Evolutionary conservation across 805 yeast genomes (phyloP).

Genomic region (Ogataea siamensis): DNA sequence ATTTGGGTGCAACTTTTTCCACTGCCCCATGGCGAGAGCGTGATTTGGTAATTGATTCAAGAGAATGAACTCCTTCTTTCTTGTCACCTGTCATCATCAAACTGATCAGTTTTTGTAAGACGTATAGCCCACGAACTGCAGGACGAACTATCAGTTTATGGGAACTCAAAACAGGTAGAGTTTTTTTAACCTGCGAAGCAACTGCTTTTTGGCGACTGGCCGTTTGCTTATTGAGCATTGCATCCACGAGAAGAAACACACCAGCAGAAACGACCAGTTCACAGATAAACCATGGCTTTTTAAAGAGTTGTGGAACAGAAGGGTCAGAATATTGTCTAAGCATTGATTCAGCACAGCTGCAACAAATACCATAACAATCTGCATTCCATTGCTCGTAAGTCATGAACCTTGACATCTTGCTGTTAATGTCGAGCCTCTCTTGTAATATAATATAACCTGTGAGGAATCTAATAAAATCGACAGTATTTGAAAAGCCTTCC

Average conservation of each 20-base stretch:
- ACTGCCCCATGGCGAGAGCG: too few species aligned
- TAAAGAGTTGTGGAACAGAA: constrained; percentile 19
- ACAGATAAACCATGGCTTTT: constrained; percentile 26
- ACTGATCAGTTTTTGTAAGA: constrained; percentile 25
- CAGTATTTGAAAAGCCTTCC: constrained; percentile 8
- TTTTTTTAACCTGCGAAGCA: constrained; percentile 15
- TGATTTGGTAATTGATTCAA: constrained; percentile 13
- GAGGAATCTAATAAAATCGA: constrained; percentile 22
- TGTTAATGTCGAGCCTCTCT: constrained; percentile 31
- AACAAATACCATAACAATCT: constrained; percentile 24
- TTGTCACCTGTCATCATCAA: constrained; percentile 21
- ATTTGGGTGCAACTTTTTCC: too few species aligned
- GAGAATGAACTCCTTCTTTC: constrained; percentile 5
- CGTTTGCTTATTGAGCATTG: constrained; percentile 25
- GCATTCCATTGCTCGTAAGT: constrained; percentile 25
- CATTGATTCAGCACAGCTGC: constrained; percentile 21
- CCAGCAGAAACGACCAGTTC: constrained; percentile 28
- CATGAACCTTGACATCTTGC: constrained; percentile 31
- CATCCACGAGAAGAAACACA: constrained; percentile 31
- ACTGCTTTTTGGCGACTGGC: constrained; percentile 19
- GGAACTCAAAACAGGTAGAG: constrained; percentile 24
- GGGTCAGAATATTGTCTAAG: constrained; percentile 18
- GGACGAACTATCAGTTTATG: constrained; percentile 28
- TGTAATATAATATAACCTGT: constrained; percentile 19
- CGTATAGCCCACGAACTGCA: constrained; percentile 32